Evolutionary conservation across 2,329 filamentous ascomycete genomes (phyloP).

Genomic region (Colletotrichum liriopes): DNA sequence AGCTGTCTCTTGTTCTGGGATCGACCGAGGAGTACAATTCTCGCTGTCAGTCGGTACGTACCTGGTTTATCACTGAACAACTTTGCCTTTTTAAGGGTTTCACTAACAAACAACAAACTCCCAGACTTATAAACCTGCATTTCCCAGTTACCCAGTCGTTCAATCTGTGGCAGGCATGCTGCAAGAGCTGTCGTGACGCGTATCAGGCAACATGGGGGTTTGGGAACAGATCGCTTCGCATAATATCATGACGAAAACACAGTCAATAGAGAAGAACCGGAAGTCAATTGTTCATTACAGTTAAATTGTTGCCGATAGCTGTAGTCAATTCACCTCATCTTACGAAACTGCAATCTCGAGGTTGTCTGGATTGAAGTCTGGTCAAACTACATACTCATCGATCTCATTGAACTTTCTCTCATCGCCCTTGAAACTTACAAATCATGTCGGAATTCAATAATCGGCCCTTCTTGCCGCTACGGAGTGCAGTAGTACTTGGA

Average conservation of each 20-base stretch:
- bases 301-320: too few species aligned
- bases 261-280: too few species aligned
- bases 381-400: too few species aligned
- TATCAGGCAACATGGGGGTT: neutral
- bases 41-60: conserved; percentile 49
- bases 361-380: too few species aligned
- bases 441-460: too few species aligned
- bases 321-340: too few species aligned
- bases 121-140: conserved; percentile 13
- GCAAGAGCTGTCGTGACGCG: neutral
- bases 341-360: too few species aligned
- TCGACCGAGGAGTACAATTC: conserved; percentile 52
- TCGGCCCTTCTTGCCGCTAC: too few species aligned
- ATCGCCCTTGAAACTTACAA: neutral
- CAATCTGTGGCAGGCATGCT: conserved; percentile 11
- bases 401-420: neutral
- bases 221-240: neutral
- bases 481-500: too few species aligned
- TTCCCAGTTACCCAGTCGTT: conserved; percentile 18
- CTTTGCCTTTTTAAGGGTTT: neutral
- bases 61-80: too few species aligned
- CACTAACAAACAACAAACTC: neutral
- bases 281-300: too few species aligned
- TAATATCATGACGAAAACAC: neutral
- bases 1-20: conserved; percentile 49